Conservation (phyloP, 768 basidiomycete genomes). For the Tulasnella sp. region DNA sequence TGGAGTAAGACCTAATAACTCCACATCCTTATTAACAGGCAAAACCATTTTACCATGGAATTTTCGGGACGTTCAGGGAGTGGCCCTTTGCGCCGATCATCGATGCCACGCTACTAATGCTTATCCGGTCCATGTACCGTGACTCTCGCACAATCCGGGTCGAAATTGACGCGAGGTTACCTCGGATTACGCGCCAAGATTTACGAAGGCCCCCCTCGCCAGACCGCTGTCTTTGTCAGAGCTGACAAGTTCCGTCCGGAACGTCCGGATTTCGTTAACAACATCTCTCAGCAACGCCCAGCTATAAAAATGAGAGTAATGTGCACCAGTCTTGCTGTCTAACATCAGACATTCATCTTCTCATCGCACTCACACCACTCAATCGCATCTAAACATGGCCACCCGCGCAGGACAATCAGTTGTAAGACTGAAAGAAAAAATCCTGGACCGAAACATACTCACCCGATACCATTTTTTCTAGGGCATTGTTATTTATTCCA, state of each 20-base stretch:
- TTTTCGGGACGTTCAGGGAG: not conserved
- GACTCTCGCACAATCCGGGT: not conserved
- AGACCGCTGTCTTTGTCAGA: not conserved
- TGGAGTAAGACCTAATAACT: not conserved
- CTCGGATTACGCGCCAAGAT: not conserved
- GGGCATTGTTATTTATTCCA: constrained; percentile 30
- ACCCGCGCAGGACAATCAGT: constrained; percentile 22
- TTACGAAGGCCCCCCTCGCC: not conserved
- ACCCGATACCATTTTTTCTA: not conserved
- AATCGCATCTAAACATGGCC: constrained; percentile 6
- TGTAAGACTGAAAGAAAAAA: not conserved
- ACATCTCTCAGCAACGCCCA: not conserved
- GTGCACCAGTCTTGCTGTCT: not conserved
- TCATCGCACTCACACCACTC: not conserved
- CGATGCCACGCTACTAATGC: not conserved
- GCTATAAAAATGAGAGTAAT: not conserved
- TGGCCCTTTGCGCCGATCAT: not conserved
- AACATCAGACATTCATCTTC: constrained; percentile 4
- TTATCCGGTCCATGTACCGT: not conserved
- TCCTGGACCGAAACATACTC: not conserved
- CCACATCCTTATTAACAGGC: not conserved
- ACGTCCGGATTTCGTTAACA: not conserved
- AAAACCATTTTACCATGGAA: not conserved
- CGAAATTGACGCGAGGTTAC: not conserved
- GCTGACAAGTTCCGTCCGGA: constrained; percentile 14